Conservation (phyloP, 202 grass and related monocot genomes). For the Brachypodium distachyon region DNA sequence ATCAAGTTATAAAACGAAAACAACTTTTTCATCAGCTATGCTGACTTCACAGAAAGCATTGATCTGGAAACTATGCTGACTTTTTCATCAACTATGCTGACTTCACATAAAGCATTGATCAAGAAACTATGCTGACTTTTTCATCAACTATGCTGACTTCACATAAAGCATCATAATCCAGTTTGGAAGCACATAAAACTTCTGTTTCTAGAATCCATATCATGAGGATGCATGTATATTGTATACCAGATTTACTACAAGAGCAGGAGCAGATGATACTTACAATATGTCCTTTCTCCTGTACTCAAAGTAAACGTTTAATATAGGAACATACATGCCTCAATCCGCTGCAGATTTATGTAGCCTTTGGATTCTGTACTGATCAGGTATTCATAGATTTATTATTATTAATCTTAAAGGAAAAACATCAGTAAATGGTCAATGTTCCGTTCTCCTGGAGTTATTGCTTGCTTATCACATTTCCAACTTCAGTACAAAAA, state of each 20-base stretch:
- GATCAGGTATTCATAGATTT: not conserved
- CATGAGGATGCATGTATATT: not conserved
- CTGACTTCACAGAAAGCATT: no score
- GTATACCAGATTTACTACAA: not conserved
- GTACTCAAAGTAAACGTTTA: not conserved
- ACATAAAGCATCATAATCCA: not conserved
- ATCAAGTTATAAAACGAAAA: no score
- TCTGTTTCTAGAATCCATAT: not conserved
- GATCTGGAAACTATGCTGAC: no score
- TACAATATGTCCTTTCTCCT: not conserved
- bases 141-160: no score
- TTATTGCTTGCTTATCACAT: no score
- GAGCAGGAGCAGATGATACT: not conserved
- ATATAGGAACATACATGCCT: not conserved
- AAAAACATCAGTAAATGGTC: not conserved
- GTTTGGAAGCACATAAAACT: not conserved
- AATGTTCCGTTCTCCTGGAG: no score
- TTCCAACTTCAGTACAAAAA: not conserved
- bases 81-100: no score
- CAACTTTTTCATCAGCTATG: no score
- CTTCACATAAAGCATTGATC: no score
- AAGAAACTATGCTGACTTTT: no score
- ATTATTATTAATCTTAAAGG: not conserved
- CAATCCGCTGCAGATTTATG: not conserved
- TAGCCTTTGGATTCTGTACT: not conserved